phyloP scores from a whole-genome alignment of 768 basidiomycete genomes.

The Suillus alpinus region DNA sequence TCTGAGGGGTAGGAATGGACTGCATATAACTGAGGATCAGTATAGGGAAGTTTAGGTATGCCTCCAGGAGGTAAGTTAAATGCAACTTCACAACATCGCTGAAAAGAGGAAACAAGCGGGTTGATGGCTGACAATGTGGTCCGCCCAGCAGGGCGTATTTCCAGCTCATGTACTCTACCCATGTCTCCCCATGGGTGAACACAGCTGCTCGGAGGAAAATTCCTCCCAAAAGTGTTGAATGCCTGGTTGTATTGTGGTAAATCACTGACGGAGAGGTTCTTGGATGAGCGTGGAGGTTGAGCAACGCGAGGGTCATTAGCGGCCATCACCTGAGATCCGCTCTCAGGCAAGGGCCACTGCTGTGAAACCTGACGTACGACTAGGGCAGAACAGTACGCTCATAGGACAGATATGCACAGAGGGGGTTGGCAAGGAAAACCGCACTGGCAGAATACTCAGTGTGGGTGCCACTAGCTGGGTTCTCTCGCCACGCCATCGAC shows the following conservation, averaged over 20 bases:
- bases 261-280: conserved; percentile 70
- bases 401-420: conserved; percentile 77
- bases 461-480: conserved; percentile 73
- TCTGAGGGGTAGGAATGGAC: conserved; percentile 38
- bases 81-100: conserved; percentile 67
- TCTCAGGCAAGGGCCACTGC: conserved; percentile 65
- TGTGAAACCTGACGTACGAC: conserved; percentile 49
- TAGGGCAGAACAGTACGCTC: conserved; percentile 68
- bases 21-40: conserved; percentile 66
- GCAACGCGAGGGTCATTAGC: conserved; percentile 83
- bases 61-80: conserved; percentile 65
- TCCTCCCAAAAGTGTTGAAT: conserved; percentile 39
- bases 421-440: conserved; percentile 74
- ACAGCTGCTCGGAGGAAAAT: conserved; percentile 72
- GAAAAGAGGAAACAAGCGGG: conserved; percentile 65
- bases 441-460: conserved; percentile 74
- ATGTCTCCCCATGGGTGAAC: conserved; percentile 86
- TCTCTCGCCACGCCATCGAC: conserved; percentile 19
- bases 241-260: conserved; percentile 46
- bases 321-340: conserved; percentile 53
- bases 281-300: conserved; percentile 59
- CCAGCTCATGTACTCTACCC: conserved; percentile 53
- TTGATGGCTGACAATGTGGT: conserved; percentile 78
- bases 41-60: conserved; percentile 59
- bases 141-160: conserved; percentile 75